Evolutionary conservation across 805 yeast species (phyloP).

Genomic region (Candida vartiovaarae): DNA sequence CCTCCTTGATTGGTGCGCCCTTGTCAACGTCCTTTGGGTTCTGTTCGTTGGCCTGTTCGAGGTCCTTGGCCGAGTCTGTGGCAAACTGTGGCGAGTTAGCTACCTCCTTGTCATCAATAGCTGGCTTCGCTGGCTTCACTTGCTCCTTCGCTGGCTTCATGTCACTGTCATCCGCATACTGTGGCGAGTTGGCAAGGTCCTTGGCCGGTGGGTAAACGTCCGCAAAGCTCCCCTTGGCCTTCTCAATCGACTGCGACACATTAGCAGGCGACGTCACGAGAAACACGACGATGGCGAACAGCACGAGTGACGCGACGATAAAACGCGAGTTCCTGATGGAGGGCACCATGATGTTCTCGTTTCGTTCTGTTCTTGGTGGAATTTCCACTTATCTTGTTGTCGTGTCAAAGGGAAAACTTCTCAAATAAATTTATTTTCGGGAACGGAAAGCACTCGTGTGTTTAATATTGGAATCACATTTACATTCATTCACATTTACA

Average conservation of each 20-base stretch:
- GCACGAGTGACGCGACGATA: conserved; percentile 41
- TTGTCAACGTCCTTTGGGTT: conserved; percentile 22
- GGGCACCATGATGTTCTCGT: conserved; percentile 3
- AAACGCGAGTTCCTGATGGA: conserved; percentile 44
- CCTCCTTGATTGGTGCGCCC: conserved; percentile 23
- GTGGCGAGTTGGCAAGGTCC: conserved; percentile 18
- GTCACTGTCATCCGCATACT: conserved; percentile 23
- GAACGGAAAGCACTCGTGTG: too few species aligned
- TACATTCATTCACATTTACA: too few species aligned
- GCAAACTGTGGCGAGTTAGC: conserved; percentile 20
- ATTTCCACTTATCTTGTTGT: neutral
- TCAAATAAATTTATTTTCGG: too few species aligned
- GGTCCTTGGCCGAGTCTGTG: conserved; percentile 12
- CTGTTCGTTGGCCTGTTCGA: conserved; percentile 10
- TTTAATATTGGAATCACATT: too few species aligned
- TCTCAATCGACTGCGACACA: conserved; percentile 28
- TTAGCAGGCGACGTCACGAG: conserved; percentile 38
- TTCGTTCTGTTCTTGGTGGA: neutral
- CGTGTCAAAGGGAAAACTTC: too few species aligned
- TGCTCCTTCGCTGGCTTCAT: conserved; percentile 1
- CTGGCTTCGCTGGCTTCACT: neutral
- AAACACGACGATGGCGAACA: conserved; percentile 43
- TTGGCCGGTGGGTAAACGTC: conserved; percentile 7
- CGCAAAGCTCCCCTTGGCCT: conserved; percentile 16
- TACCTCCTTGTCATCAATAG: neutral